phyloP scores from a whole-genome alignment of 805 yeast genomes.

The Candida odintsovae region DNA sequence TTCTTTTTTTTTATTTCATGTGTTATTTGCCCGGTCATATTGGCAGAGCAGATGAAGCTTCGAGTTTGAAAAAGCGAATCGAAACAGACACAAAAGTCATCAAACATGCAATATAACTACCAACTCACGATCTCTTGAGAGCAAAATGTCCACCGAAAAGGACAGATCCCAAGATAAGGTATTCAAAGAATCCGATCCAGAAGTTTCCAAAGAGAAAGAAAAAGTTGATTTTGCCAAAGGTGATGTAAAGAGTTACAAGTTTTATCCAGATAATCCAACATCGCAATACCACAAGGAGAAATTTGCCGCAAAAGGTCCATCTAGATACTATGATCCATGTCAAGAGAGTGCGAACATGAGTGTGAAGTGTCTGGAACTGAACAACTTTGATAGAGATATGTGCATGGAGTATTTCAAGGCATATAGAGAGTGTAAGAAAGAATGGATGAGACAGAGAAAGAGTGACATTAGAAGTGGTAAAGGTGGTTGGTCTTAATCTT shows the following conservation, averaged over 20 bases:
- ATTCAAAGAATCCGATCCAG: slow-evolving; percentile 20
- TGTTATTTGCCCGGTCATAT: background rate
- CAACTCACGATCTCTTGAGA: too few relatives aligned
- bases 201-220: slow-evolving; percentile 28
- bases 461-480: slow-evolving; percentile 24
- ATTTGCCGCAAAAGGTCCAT: slow-evolving; percentile 71
- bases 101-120: too few relatives aligned
- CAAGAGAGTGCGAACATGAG: slow-evolving; percentile 86
- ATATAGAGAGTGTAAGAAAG: slow-evolving; percentile 84
- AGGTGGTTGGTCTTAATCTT: slow-evolving; percentile 19
- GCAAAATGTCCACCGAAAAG: slow-evolving; percentile 4
- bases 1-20: background rate
- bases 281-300: slow-evolving; percentile 59
- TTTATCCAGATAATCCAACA: slow-evolving; percentile 87
- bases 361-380: slow-evolving; percentile 72
- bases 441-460: slow-evolving; percentile 48
- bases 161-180: slow-evolving; percentile 15
- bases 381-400: slow-evolving; percentile 60
- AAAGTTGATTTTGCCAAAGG: slow-evolving; percentile 55
- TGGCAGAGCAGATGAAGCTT: background rate
- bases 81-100: background rate
- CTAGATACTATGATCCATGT: slow-evolving; percentile 90
- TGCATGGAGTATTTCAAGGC: slow-evolving; percentile 87
- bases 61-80: background rate
- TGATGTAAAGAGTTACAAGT: slow-evolving; percentile 46